Evolutionary conservation across 805 yeast species (phyloP), one percentile per base, ranked within the genome.

Genomic region (Metschnikowia anglica): DNA sequence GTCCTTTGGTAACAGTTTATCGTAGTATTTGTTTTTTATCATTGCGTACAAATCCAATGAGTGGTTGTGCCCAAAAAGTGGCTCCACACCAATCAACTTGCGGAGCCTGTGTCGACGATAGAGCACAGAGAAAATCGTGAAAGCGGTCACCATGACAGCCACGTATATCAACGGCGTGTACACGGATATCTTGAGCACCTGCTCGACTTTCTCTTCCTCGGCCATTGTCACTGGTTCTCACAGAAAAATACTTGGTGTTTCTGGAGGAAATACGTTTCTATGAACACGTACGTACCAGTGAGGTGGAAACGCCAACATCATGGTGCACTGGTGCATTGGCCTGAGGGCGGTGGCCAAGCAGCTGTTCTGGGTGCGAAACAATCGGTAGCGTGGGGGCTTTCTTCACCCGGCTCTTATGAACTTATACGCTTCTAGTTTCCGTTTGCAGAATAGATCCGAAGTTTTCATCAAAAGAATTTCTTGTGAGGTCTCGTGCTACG

Each of bases 161-260:
- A 88, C 81, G 61, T 90, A 90, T 29, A 85, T 65, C 39, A 90
- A 59, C 16, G 97, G 96, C 5, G 93, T 85, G 44, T 58, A 61
- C 16, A 70, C 63, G 26, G 75, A 70, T 42, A 71, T 62, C 52
- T 58, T 57, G 34, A 51, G 47, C 41, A 69, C 56, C 48, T 57
- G 59, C 48, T 59, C 58, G 46, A 46, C 43, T 36, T 40, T 41
- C 34, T 47, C 51, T 36, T 42, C 46, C 31, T 52, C 56, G 18
- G 49, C 53, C 55, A 51, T 51, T 25, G 12, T 27, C 38, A 5
- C 7, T 19, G 18, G 7, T 12, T 11, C 19, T 4, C 33, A 29
- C 18, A 15, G 30, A 36, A n/a, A n/a, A n/a, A n/a, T n/a, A n/a
- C n/a, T n/a, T n/a, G n/a, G n/a, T n/a, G n/a, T n/a, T n/a, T n/a